These are phyloP conservation scores for Citrus maxima DNA, from an alignment of 345 rosid species.

Conservation along the genomic window DNA sequence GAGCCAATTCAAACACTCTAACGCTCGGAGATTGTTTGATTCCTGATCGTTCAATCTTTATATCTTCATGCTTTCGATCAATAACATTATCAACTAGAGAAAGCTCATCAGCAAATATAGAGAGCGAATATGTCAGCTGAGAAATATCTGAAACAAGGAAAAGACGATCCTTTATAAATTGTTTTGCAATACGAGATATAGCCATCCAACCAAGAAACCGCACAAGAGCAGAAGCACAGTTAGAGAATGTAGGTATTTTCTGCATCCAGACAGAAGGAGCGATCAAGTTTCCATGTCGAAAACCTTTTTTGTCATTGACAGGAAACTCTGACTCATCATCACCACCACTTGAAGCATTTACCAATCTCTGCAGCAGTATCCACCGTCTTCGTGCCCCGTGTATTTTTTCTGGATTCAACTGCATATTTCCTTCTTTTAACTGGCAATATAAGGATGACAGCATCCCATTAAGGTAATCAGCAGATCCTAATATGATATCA, in stretches of 20 bases:
- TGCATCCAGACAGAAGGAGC: constrained; percentile 70
- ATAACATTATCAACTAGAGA: constrained; percentile 41
- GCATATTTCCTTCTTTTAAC: constrained; percentile 44
- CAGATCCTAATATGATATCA: constrained; percentile 56
- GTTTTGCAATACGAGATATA: constrained; percentile 60
- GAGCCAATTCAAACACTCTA: constrained; percentile 29
- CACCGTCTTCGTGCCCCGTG: constrained; percentile 53
- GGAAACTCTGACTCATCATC: constrained; percentile 47
- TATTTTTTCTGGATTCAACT: constrained; percentile 38
- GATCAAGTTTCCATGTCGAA: constrained; percentile 51
- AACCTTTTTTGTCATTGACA: constrained; percentile 29
- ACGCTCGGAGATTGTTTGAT: constrained; percentile 12
- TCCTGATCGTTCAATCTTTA: constrained; percentile 25
- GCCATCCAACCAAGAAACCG: constrained; percentile 95
- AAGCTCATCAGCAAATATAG: constrained; percentile 72
- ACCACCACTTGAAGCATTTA: constrained; percentile 62
- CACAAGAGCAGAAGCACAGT: constrained; percentile 56
- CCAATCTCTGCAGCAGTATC: constrained; percentile 66
- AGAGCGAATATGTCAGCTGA: constrained; percentile 54
- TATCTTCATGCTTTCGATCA: constrained; percentile 34
- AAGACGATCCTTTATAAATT: constrained; percentile 45
- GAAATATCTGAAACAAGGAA: constrained; percentile 67
- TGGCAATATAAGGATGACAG: constrained; percentile 44
- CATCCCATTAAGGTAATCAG: constrained; percentile 53
- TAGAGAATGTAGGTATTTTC: constrained; percentile 57